phyloP scores from a whole-genome alignment of 805 yeast species.

The Saccharomycopsis fodiens region DNA sequence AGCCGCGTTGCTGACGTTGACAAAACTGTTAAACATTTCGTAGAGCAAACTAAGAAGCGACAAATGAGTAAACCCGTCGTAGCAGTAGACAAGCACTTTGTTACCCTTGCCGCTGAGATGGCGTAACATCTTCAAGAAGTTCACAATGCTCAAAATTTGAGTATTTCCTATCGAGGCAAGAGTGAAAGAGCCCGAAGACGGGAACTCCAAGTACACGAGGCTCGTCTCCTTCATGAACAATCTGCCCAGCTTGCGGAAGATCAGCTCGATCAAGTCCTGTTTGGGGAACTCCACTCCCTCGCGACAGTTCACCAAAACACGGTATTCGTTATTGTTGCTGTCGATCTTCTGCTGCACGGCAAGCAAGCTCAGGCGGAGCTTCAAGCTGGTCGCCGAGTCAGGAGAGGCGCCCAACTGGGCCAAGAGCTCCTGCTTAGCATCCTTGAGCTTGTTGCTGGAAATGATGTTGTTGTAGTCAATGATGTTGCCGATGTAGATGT shows the following conservation, averaged over 20 bases:
- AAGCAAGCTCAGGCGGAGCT: constrained; percentile 12
- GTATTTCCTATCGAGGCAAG: constrained; percentile 61
- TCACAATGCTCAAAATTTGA: constrained; percentile 56
- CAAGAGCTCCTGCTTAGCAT: constrained; percentile 8
- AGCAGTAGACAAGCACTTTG: constrained; percentile 59
- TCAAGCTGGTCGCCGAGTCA: background rate
- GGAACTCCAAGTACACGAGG: constrained; percentile 36
- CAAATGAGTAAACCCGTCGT: constrained; percentile 91
- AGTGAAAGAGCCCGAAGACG: constrained; percentile 79
- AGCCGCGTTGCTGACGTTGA: constrained; percentile 55
- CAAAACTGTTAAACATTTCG: constrained; percentile 58
- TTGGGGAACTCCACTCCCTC: constrained; percentile 21
- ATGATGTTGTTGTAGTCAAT: constrained; percentile 20
- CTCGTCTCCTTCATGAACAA: constrained; percentile 15
- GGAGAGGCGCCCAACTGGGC: constrained; percentile 1
- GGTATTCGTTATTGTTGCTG: constrained; percentile 12
- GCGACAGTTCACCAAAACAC: constrained; percentile 18
- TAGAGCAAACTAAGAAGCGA: constrained; percentile 63
- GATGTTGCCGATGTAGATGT: constrained; percentile 19
- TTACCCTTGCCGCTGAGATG: constrained; percentile 28
- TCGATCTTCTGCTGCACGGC: constrained; percentile 14
- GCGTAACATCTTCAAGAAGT: constrained; percentile 64
- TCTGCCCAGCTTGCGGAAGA: constrained; percentile 10
- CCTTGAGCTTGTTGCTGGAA: constrained; percentile 14
- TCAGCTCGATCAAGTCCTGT: constrained; percentile 11